phyloP scores from a whole-genome alignment of 176 grass and related monocot species.

The Leersia perrieri region DNA sequence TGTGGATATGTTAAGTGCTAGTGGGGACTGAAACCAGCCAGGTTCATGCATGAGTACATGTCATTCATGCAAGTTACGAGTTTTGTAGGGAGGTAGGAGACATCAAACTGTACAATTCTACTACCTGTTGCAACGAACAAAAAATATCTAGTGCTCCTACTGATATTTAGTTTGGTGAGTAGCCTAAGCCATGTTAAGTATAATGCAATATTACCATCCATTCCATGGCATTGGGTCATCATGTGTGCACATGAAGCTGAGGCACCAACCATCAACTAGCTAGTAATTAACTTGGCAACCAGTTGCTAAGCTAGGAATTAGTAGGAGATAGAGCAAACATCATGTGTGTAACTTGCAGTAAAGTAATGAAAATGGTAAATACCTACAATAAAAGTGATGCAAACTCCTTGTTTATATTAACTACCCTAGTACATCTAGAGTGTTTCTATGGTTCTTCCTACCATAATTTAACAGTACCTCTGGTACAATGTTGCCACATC shows the following conservation, averaged over 20 bases:
- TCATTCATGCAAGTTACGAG: background rate
- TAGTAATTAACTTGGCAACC: too few species aligned
- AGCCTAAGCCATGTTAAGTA: background rate
- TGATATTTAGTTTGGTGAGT: background rate
- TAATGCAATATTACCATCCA: background rate
- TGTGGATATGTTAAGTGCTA: background rate
- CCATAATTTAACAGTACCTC: background rate
- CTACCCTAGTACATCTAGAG: background rate
- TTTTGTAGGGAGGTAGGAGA: background rate
- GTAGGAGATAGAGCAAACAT: background rate
- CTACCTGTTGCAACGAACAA: background rate
- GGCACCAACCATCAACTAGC: background rate
- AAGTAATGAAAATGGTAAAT: background rate
- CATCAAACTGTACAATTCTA: background rate
- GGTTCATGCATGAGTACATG: constrained; percentile 25
- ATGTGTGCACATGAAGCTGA: background rate
- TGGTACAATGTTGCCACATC: background rate
- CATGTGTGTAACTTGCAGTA: background rate
- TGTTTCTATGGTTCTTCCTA: background rate
- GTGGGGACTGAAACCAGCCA: background rate
- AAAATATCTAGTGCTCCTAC: background rate
- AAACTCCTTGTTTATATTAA: background rate
- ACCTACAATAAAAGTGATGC: background rate
- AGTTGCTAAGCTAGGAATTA: background rate
- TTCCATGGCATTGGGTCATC: background rate